Base-by-base conservation (phyloP, 768 basidiomycete species). In the Amanita subjunquillea region DNA sequence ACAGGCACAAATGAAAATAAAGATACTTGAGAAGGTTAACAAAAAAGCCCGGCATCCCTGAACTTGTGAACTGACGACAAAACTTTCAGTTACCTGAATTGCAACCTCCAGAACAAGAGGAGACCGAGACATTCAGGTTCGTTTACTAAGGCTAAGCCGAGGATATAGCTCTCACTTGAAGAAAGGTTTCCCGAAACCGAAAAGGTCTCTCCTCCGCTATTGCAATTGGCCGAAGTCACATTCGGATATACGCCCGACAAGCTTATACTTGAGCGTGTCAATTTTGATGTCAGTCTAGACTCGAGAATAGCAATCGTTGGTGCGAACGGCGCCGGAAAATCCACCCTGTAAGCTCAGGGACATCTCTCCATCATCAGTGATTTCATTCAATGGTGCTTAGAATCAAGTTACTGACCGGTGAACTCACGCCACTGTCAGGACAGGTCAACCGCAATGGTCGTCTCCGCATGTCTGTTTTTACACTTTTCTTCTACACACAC, bases 281-380 rank as follows among this genome's bases (percentile, higher is more conserved):
- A 94, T 62, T 83, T 99, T 60, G 93, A 97, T 60, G 85, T 98
- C 54, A 87, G 89, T 1, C 69, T 96, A n/a, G 96, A 99, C 57
- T 93, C 91, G 7, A 76, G 96, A 54, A 89, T 98, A 54, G 94
- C 95, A 3, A 80, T 99, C 58, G 92, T 98, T 34, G 95, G 95
- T 53, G 86, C 92, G 2, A 94, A 94, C 67, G 93, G 94, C 42
- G 87, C 91, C 20, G 95, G 95, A 70, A 99, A 99, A 69, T 97
- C 92, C 15, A 97, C 96, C 3, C 65, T 97, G 85, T 90, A 60
- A 57, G 83, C 64, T 22, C 47, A 25, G 23, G 37, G 38, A 40
- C 29, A 38, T 44, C 20, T 30, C n/a, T 27, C 29, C 8, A 36
- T 9, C 41, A 22, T 48, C 23, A 22, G 4, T 15, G 22, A 42